Base-by-base conservation (phyloP, 129 eudicot genomes). In the Ambrosia trifida region DNA sequence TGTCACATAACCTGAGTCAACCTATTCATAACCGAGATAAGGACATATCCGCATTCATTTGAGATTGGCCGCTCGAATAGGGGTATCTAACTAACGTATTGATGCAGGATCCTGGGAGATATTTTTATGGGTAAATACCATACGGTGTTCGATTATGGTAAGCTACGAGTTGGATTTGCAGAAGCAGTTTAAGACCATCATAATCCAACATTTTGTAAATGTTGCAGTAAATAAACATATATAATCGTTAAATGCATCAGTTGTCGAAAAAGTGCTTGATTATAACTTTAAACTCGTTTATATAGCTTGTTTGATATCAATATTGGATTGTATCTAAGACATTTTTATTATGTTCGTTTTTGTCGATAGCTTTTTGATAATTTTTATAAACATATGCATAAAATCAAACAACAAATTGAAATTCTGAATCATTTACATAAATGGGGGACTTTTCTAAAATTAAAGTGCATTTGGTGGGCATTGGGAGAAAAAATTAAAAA, bases 111-210 rank as follows among this genome's bases (percentile, higher is more conserved):
- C 60, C 52, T 86, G n/a, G 91, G 91, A 36, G 85, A 83, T 49
- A 67, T 83, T 24, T 86, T 86, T 74, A 86, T 86, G 85, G 88
- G 84, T n/a, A 81, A 72, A 38, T 85, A 80, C 38, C 92, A 84
- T 58, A 87, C 88, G 2, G 80, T 86, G 53, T 83, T 86, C 10
- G 88, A 86, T 70, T 83, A 74, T 56, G 88, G 91, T 60, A 83
- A 80, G 4, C 70, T 28, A 1, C 71, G 57, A 72, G 68, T 86
- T 18, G 88, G 91, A 19, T 83, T 86, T 78, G 91, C 91, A 6
- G 80, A 80, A 78, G 87, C 82, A 44, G 82, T 78, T 51, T 78
- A 40, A 78, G 77, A 71, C 16, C 59, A 16, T 66, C 16, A 76
- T 44, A 32, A 66, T 12, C 40, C 30, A 33, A 32, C 53, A 11